Evolutionary conservation across 1,284 basidiomycete species (phyloP).

Genomic region (Cystobasidiaceae sp.): DNA sequence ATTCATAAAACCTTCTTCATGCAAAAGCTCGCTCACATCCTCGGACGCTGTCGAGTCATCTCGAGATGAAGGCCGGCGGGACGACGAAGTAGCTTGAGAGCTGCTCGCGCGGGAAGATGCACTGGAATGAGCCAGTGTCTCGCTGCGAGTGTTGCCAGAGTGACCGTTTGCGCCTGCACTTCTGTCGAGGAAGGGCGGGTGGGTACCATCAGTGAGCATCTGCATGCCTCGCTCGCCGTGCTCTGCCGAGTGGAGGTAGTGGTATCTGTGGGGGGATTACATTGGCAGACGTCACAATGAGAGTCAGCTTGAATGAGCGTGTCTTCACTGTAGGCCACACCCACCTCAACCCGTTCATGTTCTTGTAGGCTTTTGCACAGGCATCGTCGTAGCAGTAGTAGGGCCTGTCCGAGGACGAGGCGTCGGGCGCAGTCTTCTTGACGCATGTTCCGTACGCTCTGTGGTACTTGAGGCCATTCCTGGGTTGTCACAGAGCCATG

Average conservation of each 20-base stretch:
- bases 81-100: not conserved
- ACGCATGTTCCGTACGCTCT: slow-evolving; percentile 18
- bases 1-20: no score
- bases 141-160: not conserved
- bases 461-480: slow-evolving; percentile 30
- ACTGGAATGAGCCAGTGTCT: not conserved
- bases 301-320: no score
- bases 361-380: slow-evolving; percentile 19
- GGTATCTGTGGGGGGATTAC: not conserved
- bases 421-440: not conserved
- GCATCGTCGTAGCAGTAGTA: slow-evolving; percentile 26
- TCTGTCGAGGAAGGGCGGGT: slow-evolving; percentile 20
- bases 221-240: slow-evolving; percentile 22
- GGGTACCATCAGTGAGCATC: slow-evolving; percentile 25
- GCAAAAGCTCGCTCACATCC: no score
- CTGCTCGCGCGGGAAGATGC: no score
- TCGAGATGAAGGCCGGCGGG: not conserved
- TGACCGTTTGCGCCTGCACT: not conserved
- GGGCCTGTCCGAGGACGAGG: slow-evolving; percentile 1
- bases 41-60: no score
- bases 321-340: no score
- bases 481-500: not conserved
- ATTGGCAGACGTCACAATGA: no score
- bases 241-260: slow-evolving; percentile 17
- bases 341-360: slow-evolving; percentile 14